Evolutionary conservation across 257 asterid species (phyloP).

Genomic region (Petunia axillaris): DNA sequence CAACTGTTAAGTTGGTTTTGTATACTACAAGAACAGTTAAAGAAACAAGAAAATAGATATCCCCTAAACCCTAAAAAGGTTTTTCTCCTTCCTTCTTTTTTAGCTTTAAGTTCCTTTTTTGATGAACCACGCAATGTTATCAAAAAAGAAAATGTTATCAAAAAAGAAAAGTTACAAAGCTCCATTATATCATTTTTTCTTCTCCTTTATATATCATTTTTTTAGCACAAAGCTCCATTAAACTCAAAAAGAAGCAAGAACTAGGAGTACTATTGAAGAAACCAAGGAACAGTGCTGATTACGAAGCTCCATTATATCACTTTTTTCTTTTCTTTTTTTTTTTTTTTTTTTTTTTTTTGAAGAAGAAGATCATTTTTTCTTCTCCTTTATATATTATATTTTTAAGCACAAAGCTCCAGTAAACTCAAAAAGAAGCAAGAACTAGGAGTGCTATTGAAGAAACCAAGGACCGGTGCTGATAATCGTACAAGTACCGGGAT

Average conservation of each 20-base stretch:
- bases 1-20: background rate
- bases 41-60: background rate
- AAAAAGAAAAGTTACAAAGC: slow-evolving; percentile 3
- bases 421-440: slow-evolving; percentile 12
- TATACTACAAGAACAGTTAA: slow-evolving; percentile 4
- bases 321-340: too few species aligned
- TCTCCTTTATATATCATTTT: background rate
- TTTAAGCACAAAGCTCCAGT: slow-evolving; percentile 2
- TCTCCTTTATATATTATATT: background rate
- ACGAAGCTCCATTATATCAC: background rate
- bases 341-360: too few species aligned
- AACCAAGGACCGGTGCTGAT: slow-evolving; percentile 13
- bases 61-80: slow-evolving; percentile 5
- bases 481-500: background rate
- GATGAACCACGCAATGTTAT: background rate
- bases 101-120: background rate
- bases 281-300: background rate
- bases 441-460: slow-evolving; percentile 8
- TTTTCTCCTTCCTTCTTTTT: background rate
- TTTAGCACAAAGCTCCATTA: slow-evolving; percentile 11
- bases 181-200: background rate
- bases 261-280: slow-evolving; percentile 13
- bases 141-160: background rate
- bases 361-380: background rate
- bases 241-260: slow-evolving; percentile 11